A percentile compares a stretch with the other conserved stretches of the same genome.
These are phyloP conservation scores for Penicillium hesseltinei DNA, from an alignment of 2,329 filamentous ascomycete genomes.

Conservation along the genomic window DNA sequence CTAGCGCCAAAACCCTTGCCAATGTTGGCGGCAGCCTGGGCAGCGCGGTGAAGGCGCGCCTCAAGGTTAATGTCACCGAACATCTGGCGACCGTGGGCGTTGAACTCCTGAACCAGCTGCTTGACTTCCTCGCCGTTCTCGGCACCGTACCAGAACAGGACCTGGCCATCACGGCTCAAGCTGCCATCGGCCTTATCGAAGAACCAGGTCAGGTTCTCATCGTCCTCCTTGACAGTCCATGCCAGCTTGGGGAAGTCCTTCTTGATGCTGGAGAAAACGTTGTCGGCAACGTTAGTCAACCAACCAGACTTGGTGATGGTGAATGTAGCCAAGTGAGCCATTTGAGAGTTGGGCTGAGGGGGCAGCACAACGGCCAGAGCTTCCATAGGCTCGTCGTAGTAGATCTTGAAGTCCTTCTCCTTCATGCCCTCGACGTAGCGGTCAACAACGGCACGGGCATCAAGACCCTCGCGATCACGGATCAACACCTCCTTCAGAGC, in stretches of 20 bases:
- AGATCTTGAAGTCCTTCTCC: slow-evolving; percentile 80
- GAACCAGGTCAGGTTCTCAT: slow-evolving; percentile 98
- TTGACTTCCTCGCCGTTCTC: slow-evolving; percentile 78
- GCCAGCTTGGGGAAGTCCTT: slow-evolving; percentile 88
- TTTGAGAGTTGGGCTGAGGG: slow-evolving; percentile 60
- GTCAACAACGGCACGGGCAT: slow-evolving; percentile 80
- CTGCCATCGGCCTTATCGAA: slow-evolving; percentile 96
- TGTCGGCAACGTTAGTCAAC: slow-evolving; percentile 92
- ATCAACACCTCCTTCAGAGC: slow-evolving; percentile 80
- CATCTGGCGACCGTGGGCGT: slow-evolving; percentile 77
- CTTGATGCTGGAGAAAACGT: slow-evolving; percentile 89
- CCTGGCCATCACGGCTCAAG: slow-evolving; percentile 77
- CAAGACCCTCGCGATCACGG: slow-evolving; percentile 75
- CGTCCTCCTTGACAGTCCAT: slow-evolving; percentile 95
- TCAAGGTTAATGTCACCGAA: slow-evolving; percentile 87
- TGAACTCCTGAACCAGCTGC: slow-evolving; percentile 81
- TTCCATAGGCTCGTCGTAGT: slow-evolving; percentile 92
- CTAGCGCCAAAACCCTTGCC: slow-evolving; percentile 46
- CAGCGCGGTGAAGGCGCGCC: slow-evolving; percentile 75
- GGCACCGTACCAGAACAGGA: slow-evolving; percentile 95
- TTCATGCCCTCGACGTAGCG: slow-evolving; percentile 78
- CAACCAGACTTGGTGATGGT: slow-evolving; percentile 93
- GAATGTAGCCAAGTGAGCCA: slow-evolving; percentile 84
- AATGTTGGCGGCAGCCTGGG: slow-evolving; percentile 64
- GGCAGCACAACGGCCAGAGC: slow-evolving; percentile 86